Conservation (phyloP, 129 eudicot genomes). For the Cynara cardunculus region DNA sequence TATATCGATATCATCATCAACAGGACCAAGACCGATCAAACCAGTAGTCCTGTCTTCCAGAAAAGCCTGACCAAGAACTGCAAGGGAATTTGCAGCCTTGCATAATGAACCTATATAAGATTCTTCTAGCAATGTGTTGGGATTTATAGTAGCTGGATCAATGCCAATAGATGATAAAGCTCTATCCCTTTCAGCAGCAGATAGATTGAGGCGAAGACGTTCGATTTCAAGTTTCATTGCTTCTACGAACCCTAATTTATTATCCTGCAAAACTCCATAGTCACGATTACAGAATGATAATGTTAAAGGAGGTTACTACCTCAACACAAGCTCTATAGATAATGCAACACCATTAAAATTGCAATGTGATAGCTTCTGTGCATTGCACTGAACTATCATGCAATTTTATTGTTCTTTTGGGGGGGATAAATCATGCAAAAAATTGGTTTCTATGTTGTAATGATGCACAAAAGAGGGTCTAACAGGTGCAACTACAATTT, state of each 20-base stretch:
- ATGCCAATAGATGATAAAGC: constrained; percentile 73
- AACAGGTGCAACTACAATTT: neutral
- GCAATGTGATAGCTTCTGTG: no score
- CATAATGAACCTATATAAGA: constrained; percentile 53
- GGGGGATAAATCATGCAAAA: neutral
- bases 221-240: constrained; percentile 92
- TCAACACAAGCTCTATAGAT: no score
- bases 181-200: constrained; percentile 82
- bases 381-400: neutral
- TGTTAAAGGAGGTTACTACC: no score
- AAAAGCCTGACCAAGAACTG: constrained; percentile 77
- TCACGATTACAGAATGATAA: neutral
- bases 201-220: constrained; percentile 64
- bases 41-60: constrained; percentile 60
- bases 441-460: neutral
- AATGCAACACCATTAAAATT: no score
- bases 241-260: constrained; percentile 60
- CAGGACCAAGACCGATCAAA: constrained; percentile 62
- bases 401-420: no score
- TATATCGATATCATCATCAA: constrained; percentile 30
- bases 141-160: constrained; percentile 83
- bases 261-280: constrained; percentile 47
- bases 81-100: constrained; percentile 59
- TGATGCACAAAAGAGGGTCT: neutral
- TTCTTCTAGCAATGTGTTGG: constrained; percentile 61